Evolutionary conservation across 495 filamentous ascomycete genomes (phyloP).

Genomic region (Bacidia rubella): DNA sequence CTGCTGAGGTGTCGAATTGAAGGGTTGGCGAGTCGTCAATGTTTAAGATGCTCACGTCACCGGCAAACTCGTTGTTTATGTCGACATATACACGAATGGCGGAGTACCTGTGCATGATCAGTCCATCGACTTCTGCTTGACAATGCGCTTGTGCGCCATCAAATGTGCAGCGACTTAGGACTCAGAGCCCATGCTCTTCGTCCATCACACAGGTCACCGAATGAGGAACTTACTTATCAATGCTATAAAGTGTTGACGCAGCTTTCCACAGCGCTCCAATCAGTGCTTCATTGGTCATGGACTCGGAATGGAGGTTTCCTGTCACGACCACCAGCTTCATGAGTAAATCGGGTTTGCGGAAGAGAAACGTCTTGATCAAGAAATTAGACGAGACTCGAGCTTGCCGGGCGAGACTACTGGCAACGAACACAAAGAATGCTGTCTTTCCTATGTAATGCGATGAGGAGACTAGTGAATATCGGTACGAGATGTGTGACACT

Average conservation of each 20-base stretch:
- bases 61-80: neutral
- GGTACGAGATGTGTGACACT: neutral
- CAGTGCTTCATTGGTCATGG: neutral
- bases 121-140: no score
- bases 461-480: neutral
- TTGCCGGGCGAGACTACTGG: neutral
- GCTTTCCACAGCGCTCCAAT: neutral
- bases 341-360: neutral
- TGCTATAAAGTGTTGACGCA: neutral
- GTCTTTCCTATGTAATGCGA: neutral
- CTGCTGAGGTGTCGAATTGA: no score
- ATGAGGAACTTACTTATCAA: neutral
- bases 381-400: neutral
- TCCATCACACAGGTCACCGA: no score
- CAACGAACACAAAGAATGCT: neutral
- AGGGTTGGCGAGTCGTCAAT: no score
- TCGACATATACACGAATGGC: neutral
- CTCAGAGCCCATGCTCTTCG: no score
- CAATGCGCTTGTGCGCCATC: no score
- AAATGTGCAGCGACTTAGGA: no score
- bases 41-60: neutral
- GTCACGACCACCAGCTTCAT: neutral
- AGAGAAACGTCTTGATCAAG: no score
- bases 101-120: neutral
- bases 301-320: neutral